Evolutionary conservation across 768 basidiomycete genomes (phyloP).

Genomic region (Cubamyces sp.): DNA sequence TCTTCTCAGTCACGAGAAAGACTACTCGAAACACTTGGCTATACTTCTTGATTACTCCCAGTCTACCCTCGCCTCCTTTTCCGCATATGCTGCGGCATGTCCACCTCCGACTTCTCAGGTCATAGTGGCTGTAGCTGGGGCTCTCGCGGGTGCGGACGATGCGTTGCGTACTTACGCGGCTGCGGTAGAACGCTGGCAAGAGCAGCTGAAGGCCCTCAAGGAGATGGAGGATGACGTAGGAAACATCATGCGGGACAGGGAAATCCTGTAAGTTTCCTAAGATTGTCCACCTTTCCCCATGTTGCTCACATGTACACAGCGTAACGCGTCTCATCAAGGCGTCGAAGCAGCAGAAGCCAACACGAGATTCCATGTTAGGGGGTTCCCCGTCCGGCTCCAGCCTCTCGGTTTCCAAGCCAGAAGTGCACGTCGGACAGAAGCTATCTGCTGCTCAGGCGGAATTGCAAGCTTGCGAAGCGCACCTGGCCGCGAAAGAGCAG

Average conservation of each 20-base stretch:
- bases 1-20: constrained; percentile 71
- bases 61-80: constrained; percentile 63
- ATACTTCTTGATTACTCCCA: constrained; percentile 61
- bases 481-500: constrained; percentile 69
- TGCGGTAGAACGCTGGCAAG: constrained; percentile 68
- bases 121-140: constrained; percentile 56
- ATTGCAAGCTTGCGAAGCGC: constrained; percentile 81
- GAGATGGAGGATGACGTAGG: constrained; percentile 73
- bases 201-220: constrained; percentile 61
- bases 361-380: constrained; percentile 40
- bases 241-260: constrained; percentile 72
- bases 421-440: constrained; percentile 43
- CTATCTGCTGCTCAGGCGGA: constrained; percentile 71
- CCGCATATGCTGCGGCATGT: constrained; percentile 74
- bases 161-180: constrained; percentile 64
- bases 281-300: background rate
- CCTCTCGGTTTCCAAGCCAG: constrained; percentile 40
- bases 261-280: constrained; percentile 68
- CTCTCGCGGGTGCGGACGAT: constrained; percentile 67
- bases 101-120: constrained; percentile 56
- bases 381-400: constrained; percentile 47
- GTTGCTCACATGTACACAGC: constrained; percentile 39
- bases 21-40: constrained; percentile 65
- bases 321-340: constrained; percentile 81
- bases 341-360: constrained; percentile 59